Evolutionary conservation across 2,329 filamentous ascomycete genomes (phyloP), one percentile per base, ranked within the genome.

Genomic region (Alternaria sp.): DNA sequence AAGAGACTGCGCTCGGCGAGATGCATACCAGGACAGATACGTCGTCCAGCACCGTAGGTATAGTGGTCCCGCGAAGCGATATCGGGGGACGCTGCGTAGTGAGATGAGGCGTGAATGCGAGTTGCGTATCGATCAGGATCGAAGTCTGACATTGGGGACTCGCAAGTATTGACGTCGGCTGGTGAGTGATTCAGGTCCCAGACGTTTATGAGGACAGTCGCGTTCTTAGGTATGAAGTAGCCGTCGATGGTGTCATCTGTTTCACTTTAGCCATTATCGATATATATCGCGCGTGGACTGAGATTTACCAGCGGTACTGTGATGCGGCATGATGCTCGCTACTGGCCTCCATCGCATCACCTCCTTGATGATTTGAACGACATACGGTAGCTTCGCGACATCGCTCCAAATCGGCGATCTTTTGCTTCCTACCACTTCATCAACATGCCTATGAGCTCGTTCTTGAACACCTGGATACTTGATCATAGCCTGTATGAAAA

Each of bases 1-100:
- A 74, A 81, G 43, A 87, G 76, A 0, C 81, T 86, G 0, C 84
- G 81, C 43, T 85, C 81, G 0, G 84, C 85, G 1, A 88, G 79
- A 53, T 88, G 85, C 64, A 85, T 81, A 0, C 85, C 84, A 2
- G 80, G 79, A 61, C 84, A 86, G 30, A 82, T 78, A 7, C 84
- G 77, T 7, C 84, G 76, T 0, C 84, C 84, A 9, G 79, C 80
- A 0, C 83, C 84, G 63, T 85, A 86, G 1, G 74, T 74, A 67
- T 83, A 85, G 52, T 85, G 83, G 63, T 83, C 80, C 38, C 81
- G 74, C 12, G 74, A 73, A 28, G 73, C 59, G 32, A 71, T 78
- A 43, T 79, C 68, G 3, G 74, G 63, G 38, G 70, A 67, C 12
- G 72, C 73, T 10, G 79, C 75, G 27, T 80, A 79, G 10, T 80